These are phyloP conservation scores for Teunomyces lycoperdinae DNA, from an alignment of 805 yeast species.

Conservation along the genomic window DNA sequence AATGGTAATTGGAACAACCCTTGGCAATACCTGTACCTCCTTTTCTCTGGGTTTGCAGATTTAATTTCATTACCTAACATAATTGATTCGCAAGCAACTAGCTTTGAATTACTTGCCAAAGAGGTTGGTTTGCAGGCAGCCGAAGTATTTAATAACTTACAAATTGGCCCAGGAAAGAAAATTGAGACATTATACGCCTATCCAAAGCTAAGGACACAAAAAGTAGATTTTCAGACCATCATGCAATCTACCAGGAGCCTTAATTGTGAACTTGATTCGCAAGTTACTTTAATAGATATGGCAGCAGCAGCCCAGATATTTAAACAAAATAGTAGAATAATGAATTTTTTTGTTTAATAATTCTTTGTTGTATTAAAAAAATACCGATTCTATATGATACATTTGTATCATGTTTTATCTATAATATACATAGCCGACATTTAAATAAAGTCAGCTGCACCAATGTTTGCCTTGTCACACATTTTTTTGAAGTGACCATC, in stretches of 20 bases:
- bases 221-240: no score
- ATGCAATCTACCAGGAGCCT: no score
- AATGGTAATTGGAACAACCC: constrained; percentile 17
- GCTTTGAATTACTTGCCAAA: background rate
- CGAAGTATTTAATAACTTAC: constrained; percentile 13
- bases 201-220: background rate
- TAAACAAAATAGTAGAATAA: constrained; percentile 9
- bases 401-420: constrained; percentile 2
- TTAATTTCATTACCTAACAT: constrained; percentile 6
- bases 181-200: background rate
- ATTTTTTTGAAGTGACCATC: constrained; percentile 30
- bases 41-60: constrained; percentile 17
- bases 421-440: background rate
- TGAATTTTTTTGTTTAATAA: background rate
- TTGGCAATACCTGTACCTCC: constrained; percentile 14
- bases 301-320: constrained; percentile 22
- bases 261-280: background rate
- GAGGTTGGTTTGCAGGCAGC: constrained; percentile 9
- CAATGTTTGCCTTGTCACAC: constrained; percentile 37
- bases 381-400: background rate
- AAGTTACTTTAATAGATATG: constrained; percentile 16
- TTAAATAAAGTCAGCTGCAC: constrained; percentile 23
- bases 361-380: background rate
- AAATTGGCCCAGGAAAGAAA: background rate
- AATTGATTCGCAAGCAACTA: background rate